Evolutionary conservation across 176 grass and related monocot genomes (phyloP).

Genomic region (Tillandsia fasciculata): DNA sequence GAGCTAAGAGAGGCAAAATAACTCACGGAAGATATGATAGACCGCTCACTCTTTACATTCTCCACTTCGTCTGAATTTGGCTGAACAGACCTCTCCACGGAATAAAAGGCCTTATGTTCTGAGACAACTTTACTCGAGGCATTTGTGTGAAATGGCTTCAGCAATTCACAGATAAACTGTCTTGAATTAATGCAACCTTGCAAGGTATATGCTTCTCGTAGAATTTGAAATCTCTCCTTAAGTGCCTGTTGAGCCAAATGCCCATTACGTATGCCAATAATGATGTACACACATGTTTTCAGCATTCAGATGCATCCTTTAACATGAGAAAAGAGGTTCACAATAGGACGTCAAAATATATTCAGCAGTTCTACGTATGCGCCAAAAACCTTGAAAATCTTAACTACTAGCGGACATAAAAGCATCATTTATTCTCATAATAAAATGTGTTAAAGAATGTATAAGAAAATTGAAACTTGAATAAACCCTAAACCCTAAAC

Average conservation of each 20-base stretch:
- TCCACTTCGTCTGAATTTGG: slow-evolving; percentile 23
- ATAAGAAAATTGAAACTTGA: no score
- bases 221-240: slow-evolving; percentile 50
- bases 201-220: slow-evolving; percentile 56
- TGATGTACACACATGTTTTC: not conserved
- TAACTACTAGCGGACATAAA: no score
- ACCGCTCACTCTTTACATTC: slow-evolving; percentile 13
- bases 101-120: slow-evolving; percentile 28
- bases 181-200: slow-evolving; percentile 51
- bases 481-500: no score
- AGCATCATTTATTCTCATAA: no score
- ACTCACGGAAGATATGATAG: slow-evolving; percentile 32
- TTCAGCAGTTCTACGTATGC: not conserved
- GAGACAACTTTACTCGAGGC: slow-evolving; percentile 27
- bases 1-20: slow-evolving; percentile 38
- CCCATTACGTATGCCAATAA: slow-evolving; percentile 4
- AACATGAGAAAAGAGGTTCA: not conserved
- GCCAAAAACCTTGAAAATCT: no score
- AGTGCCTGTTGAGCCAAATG: slow-evolving; percentile 28
- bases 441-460: no score
- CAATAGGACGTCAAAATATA: not conserved
- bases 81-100: slow-evolving; percentile 17
- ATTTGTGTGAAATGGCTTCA: slow-evolving; percentile 29
- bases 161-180: slow-evolving; percentile 28
- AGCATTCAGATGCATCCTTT: not conserved